Percentiles rank a stretch among this genome's conserved stretches.
phyloP scores from a whole-genome alignment of 805 yeast species.

The Ascoidea rubescens region DNA sequence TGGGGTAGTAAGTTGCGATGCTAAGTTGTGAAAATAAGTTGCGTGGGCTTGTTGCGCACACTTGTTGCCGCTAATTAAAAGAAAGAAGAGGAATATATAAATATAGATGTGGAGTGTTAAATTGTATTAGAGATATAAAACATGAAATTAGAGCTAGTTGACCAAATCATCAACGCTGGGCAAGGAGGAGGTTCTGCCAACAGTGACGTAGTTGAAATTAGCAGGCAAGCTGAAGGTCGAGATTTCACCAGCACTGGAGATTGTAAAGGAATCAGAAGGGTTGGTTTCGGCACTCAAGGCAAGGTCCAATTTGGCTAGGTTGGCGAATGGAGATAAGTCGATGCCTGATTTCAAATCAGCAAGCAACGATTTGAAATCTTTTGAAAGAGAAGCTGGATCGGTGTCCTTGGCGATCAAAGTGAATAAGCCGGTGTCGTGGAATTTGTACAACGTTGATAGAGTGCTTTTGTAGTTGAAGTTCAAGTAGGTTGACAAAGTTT shows the following conservation, averaged over 20 bases:
- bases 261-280: constrained; percentile 23
- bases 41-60: no score
- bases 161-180: constrained; percentile 80
- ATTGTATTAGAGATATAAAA: constrained; percentile 20
- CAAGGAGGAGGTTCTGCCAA: constrained; percentile 76
- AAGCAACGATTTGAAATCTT: constrained; percentile 48
- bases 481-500: constrained; percentile 58
- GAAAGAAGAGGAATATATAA: no score
- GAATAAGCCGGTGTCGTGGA: constrained; percentile 73
- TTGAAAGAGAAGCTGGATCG: constrained; percentile 42
- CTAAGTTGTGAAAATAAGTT: no score
- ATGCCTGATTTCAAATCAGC: constrained; percentile 35
- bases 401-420: constrained; percentile 50
- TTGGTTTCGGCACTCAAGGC: constrained; percentile 26
- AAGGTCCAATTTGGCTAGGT: constrained; percentile 30
- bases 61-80: no score
- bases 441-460: constrained; percentile 39
- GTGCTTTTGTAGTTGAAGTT: constrained; percentile 35
- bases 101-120: not conserved
- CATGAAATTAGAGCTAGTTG: no score
- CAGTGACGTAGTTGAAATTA: constrained; percentile 73
- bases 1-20: no score
- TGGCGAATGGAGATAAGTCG: constrained; percentile 46
- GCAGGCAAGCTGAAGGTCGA: constrained; percentile 29
- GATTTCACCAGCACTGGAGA: constrained; percentile 20